Base-by-base conservation (phyloP, 164 flowering plant genomes). In the Piper longum region DNA sequence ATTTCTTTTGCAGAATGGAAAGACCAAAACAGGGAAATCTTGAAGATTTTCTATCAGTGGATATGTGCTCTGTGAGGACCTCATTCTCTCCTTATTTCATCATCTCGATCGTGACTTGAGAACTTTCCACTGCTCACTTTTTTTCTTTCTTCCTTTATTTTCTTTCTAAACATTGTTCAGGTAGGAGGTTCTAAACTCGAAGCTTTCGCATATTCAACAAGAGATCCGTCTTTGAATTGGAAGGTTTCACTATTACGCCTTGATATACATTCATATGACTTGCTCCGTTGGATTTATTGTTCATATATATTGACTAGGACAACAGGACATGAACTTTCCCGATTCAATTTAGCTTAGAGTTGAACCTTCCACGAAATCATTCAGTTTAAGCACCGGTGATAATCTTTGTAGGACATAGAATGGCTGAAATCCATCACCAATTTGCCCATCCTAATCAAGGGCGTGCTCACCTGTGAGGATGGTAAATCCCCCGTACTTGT, bases 381-480 rank as follows among this genome's bases (percentile, higher is more conserved):
- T 42, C n/a, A 39, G 26, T 57, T n/a, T 63, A 16, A 39, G 59
- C 16, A 18, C 7, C 16, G 54, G 41, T 41, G 18, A 4, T 17
- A 39, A n/a, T 41, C 41, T 14, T 65, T 70, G 67, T 83, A 90
- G 95, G 97, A 88, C 62, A 76, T 90, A 64, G 82, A 18, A 41
- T 88, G 95, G 93, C 69, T 90, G 72, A 82, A 64, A 70, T 88
- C 93, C 43, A 79, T 90, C 58, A 85, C 97, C 64, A 85, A 68
- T 14, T 79, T 90, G 78, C 97, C 97, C 9, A 80, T 90, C 73
- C 76, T 88, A 45, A 71, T 90, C 72, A 90, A 90, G 71, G 97
- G 93, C 4, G 64, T 88, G 36, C 89, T 90, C 56, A 86, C 95
- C 43, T 64, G 70, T 40, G 97, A 90, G 74, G 95, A 89, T 74